Evolutionary conservation across 345 rosid species (phyloP).

Genomic region (Angophora floribunda): DNA sequence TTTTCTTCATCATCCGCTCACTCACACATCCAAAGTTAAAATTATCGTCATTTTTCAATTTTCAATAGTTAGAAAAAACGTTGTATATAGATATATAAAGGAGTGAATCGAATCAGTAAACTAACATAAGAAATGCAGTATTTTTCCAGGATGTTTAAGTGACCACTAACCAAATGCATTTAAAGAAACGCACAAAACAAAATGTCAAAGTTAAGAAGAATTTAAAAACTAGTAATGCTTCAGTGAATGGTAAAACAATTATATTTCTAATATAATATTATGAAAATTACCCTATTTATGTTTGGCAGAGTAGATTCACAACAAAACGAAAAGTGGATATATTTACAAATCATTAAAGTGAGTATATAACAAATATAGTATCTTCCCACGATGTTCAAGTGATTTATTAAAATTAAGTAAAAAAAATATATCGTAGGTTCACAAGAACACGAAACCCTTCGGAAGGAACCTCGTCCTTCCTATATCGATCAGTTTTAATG

Average conservation of each 20-base stretch:
- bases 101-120: background rate
- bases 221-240: background rate
- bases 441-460: background rate
- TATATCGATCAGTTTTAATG: background rate
- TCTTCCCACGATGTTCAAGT: background rate
- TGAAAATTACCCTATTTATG: background rate
- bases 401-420: background rate
- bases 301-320: background rate
- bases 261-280: background rate
- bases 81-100: too few relatives aligned
- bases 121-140: background rate
- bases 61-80: background rate
- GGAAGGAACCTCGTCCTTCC: background rate
- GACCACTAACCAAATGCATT: background rate
- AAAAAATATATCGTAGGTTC: background rate
- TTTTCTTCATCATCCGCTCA: background rate
- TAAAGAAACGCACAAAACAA: background rate
- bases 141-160: background rate
- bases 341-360: background rate
- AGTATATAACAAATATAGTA: background rate
- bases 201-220: background rate
- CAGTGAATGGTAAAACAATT: background rate
- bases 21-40: background rate
- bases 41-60: background rate
- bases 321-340: background rate